These are phyloP conservation scores for Suhomyces sp. DNA, from an alignment of 805 yeast species.

Conservation along the genomic window DNA sequence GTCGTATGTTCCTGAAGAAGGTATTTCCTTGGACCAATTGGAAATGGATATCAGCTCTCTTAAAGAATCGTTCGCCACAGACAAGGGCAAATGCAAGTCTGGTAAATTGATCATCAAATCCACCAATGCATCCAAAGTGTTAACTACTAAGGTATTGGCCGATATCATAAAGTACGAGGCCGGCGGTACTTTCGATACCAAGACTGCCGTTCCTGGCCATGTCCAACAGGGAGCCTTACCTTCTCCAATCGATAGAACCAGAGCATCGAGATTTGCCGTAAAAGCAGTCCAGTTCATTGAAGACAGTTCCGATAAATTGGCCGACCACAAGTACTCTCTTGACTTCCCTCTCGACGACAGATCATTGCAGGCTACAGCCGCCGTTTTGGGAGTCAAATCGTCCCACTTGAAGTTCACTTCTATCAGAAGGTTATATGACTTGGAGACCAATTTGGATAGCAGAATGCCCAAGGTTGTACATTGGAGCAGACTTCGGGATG, in stretches of 20 bases:
- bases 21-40: slow-evolving; percentile 63
- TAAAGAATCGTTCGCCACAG: slow-evolving; percentile 64
- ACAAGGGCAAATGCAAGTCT: slow-evolving; percentile 74
- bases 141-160: slow-evolving; percentile 78
- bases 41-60: slow-evolving; percentile 73
- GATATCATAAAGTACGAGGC: slow-evolving; percentile 81
- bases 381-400: slow-evolving; percentile 54
- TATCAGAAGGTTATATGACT: slow-evolving; percentile 75
- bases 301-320: slow-evolving; percentile 30
- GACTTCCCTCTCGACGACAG: slow-evolving; percentile 34
- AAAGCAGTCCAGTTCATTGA: slow-evolving; percentile 88
- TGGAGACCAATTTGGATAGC: slow-evolving; percentile 73
- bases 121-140: slow-evolving; percentile 77
- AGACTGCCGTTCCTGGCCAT: slow-evolving; percentile 97
- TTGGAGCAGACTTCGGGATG: slow-evolving; percentile 74
- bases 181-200: slow-evolving; percentile 74
- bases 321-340: slow-evolving; percentile 20
- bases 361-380: slow-evolving; percentile 35
- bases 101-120: slow-evolving; percentile 86
- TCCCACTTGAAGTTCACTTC: slow-evolving; percentile 74
- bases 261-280: slow-evolving; percentile 86
- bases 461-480: slow-evolving; percentile 89
- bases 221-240: slow-evolving; percentile 98
- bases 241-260: slow-evolving; percentile 88
- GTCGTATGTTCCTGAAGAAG: slow-evolving; percentile 86